Base-by-base conservation (phyloP, 75 land plant species). In the Pseudotsuga menziesii region DNA sequence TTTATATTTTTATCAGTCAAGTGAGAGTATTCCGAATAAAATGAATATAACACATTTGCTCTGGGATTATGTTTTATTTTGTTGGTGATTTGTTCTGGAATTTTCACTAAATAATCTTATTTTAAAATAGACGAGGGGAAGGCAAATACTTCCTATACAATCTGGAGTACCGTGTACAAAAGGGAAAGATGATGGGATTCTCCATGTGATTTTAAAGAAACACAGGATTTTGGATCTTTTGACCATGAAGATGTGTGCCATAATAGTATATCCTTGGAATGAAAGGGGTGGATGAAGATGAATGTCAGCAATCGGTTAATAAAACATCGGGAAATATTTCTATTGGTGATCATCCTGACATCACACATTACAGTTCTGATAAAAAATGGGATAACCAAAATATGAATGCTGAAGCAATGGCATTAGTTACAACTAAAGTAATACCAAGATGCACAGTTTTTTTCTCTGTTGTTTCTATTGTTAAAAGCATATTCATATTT, bases 371-470 rank as follows among this genome's bases (percentile, higher is more conserved):
- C 16, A 72, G 61, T 44, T 75, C 73, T 76, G 79, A 69, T 60
- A 70, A 16, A 66, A 78, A 78, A 27, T 20, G 32, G 73, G 78
- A 76, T 15, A 76, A 20, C 17, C 22, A 76, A 14, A 66, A 19
- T 27, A 15, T 11, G 5, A 54, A 48, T 35, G 60, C 56, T 36
- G 76, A 75, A 41, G 8, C 58, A 32, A 77, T 72, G 78, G 76
- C 32, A 83, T 54, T 80, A 39, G 32, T 58, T 79, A 23, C 56
- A 73, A 73, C 82, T 44, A 86, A 89, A 86, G 91, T 89, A 76
- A 25, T 82, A 56, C 4, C 61, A 48, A 71, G 7, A 19, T 70
- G 29, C 2, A 14, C 66, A n/a, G 69, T 4, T 27, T 64, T 15
- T 72, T 75, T 23, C n/a, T 39, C 4, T 0, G n/a, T 70, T 23